Base-by-base conservation (phyloP, 139 green algal genomes). In the Gonium pectorale region DNA sequence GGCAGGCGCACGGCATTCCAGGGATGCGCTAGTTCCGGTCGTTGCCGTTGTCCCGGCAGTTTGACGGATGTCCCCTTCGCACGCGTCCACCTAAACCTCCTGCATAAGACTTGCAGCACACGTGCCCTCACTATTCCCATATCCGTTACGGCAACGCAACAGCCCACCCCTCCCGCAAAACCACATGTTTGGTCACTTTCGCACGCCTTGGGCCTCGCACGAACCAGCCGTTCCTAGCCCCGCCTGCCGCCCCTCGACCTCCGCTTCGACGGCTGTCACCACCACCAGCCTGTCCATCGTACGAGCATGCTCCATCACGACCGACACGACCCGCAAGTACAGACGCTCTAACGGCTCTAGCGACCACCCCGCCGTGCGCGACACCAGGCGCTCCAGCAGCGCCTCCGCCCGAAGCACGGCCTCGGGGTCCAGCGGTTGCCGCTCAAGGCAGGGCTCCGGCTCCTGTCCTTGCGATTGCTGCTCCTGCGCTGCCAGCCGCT, bases 311-410 rank as follows among this genome's bases (percentile, higher is more conserved):
- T 86, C 85, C 27, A 84, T 21, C 27, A 87, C 85, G 27, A 91
- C 72, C 37, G 85, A 74, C 54, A 68, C 83, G 40, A 87, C 60
- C 24, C 80, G 67, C 5, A 71, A 84, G 52, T 94, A 85, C 38
- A 93, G 40, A 64, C 75, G 40, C 79, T 94, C 89, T 41, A 94
- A 44, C 11, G 59, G 33, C 4, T 87, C 70, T n/a, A 93, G 41
- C 66, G 83, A 68, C 68, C 88, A 80, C 0, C 85, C 90, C 11
- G 66, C 74, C 8, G 89, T 88, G 3, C 15, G 69, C 33, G 35
- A 43, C 31, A 87, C 89, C 49, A 89, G 35, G 31, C 46, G 68
- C 9, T 60, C 46, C 80, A 89, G 51, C 64, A 90, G 79, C n/a
- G 13, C 33, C 31, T 79, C 86, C 8, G 84, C 84, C 5, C 44